Evolutionary conservation across 2,329 filamentous ascomycete species (phyloP).

Genomic region (Tolypocladium album): DNA sequence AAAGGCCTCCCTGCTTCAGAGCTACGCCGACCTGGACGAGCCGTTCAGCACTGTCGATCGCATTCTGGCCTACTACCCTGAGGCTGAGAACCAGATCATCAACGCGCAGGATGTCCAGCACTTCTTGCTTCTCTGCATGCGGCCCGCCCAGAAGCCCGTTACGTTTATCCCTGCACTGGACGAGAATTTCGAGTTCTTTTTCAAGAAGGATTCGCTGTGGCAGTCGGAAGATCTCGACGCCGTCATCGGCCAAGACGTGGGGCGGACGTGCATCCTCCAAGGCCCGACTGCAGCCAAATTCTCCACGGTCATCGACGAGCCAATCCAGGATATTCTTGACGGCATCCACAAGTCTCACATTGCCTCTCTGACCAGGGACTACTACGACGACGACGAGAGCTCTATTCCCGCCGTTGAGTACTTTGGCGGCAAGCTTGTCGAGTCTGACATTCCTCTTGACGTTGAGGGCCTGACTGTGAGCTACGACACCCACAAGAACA

Average conservation of each 20-base stretch:
- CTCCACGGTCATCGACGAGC: slow-evolving; percentile 82
- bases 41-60: slow-evolving; percentile 70
- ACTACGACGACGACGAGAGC: slow-evolving; percentile 64
- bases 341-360: slow-evolving; percentile 86
- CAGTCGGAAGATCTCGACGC: slow-evolving; percentile 96
- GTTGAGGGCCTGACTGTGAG: slow-evolving; percentile 79
- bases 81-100: slow-evolving; percentile 83
- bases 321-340: slow-evolving; percentile 88
- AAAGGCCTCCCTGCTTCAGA: slow-evolving; percentile 77
- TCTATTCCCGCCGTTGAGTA: slow-evolving; percentile 84
- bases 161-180: slow-evolving; percentile 94
- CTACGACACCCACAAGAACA: slow-evolving; percentile 66
- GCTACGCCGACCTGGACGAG: slow-evolving; percentile 74
- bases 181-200: slow-evolving; percentile 97
- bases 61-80: slow-evolving; percentile 74
- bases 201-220: slow-evolving; percentile 99
- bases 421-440: slow-evolving; percentile 80
- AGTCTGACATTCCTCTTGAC: slow-evolving; percentile 61
- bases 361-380: slow-evolving; percentile 61
- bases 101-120: slow-evolving; percentile 97
- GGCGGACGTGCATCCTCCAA: slow-evolving; percentile 90
- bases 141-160: slow-evolving; percentile 87
- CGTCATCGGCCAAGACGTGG: slow-evolving; percentile 91
- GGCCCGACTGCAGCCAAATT: slow-evolving; percentile 88
- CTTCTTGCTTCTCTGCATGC: slow-evolving; percentile 86